These are phyloP conservation scores for Sclerotinia sclerotiorum DNA, from an alignment of 2,329 filamentous ascomycete species.

Conservation along the genomic window DNA sequence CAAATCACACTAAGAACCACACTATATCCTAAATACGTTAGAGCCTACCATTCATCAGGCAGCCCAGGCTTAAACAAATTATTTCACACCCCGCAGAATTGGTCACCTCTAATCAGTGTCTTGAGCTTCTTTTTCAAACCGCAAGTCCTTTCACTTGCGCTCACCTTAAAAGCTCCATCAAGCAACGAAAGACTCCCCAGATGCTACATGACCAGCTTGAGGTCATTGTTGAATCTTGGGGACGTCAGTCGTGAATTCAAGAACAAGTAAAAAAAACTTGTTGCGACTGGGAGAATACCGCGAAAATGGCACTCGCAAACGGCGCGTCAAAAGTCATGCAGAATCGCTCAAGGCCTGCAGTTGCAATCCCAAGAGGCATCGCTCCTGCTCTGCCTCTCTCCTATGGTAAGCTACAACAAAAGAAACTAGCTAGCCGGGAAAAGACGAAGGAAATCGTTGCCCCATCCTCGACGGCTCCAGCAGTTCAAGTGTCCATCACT, in stretches of 20 bases:
- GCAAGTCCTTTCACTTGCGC: constrained; percentile 24
- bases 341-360: constrained; percentile 35
- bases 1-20: background rate
- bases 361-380: constrained; percentile 33
- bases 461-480: constrained; percentile 22
- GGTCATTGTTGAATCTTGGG: constrained; percentile 43
- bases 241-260: constrained; percentile 37
- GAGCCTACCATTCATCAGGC: background rate
- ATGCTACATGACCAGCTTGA: constrained; percentile 24
- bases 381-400: constrained; percentile 40
- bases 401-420: constrained; percentile 40
- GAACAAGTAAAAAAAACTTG: constrained; percentile 20
- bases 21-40: constrained; percentile 3
- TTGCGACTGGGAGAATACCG: constrained; percentile 19
- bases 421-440: constrained; percentile 32
- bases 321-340: constrained; percentile 37
- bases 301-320: constrained; percentile 36
- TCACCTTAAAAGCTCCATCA: constrained; percentile 10
- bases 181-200: constrained; percentile 23
- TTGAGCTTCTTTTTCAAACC: constrained; percentile 24
- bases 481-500: constrained; percentile 24
- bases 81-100: constrained; percentile 22
- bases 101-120: constrained; percentile 6
- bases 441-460: constrained; percentile 31
- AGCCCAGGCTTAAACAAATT: constrained; percentile 16